Base-by-base conservation (phyloP, 2,329 filamentous ascomycete species). In the Fusarium proliferatum region DNA sequence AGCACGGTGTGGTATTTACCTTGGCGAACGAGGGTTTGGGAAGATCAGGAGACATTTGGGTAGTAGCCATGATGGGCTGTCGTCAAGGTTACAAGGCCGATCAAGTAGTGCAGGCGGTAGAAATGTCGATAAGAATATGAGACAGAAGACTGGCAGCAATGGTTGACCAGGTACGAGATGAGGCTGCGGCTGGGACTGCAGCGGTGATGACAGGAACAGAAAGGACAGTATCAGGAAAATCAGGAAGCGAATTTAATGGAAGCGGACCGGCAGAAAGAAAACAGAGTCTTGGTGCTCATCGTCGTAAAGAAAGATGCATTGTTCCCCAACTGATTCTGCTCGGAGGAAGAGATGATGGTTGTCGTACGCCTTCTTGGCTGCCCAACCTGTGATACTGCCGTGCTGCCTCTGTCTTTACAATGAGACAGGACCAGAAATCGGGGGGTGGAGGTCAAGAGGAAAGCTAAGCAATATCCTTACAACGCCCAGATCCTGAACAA, bases 21-120 rank as follows among this genome's bases (percentile, higher is more conserved):
- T 93, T 94, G 83, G 93, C 93, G 86, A 95, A 95, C 48, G 92
- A 94, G 76, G 91, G 88, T 82, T 89, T 90, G 60, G 84, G 84
- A 62, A 84, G 73, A 74, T 88, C 86, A 71, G 85, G 78, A 75
- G 85, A 81, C 75, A 86, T 81, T 77, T 84, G 83, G 62, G 84
- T 80, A 52, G 86, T 83, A 70, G 86, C 84, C 87, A 89, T 89
- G 73, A 72, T 77, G 67, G 62, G 71, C 70, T 61, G 63, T 42
- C 61, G 72, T 61, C 52, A 52, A 64, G 69, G 76, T 71, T 74
- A 64, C 28, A 58, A 61, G 75, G 73, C 75, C 76, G 76, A 73
- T 62, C 71, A 49, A 51, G 61, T 56, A 69, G 64, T 56, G 71
- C 64, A 71, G 75, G 72, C 51, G 72, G 70, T 61, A 68, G 59